Evolutionary conservation across 75 land plant genomes (phyloP).

Genomic region (Pinus tabuliformis): DNA sequence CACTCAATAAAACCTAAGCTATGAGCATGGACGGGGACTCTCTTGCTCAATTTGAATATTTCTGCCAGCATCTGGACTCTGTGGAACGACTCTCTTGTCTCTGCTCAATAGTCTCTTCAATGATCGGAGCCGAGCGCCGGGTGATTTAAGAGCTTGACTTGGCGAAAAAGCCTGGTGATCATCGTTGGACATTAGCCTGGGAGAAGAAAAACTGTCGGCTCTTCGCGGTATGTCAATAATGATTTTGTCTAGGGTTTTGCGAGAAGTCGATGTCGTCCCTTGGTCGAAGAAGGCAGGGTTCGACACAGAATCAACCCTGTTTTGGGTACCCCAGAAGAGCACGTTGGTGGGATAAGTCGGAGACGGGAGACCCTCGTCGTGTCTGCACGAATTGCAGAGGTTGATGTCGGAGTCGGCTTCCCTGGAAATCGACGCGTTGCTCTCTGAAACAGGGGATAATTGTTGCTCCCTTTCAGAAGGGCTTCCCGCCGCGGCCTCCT

Average conservation of each 20-base stretch:
- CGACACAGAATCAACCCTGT: neutral
- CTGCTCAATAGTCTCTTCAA: neutral
- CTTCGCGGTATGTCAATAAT: neutral
- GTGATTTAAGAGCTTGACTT: neutral
- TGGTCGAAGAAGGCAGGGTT: neutral
- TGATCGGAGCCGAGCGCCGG: neutral
- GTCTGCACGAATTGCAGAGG: slow-evolving; percentile 4
- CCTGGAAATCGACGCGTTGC: too few species aligned
- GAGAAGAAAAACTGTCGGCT: neutral
- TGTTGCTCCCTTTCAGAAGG: neutral
- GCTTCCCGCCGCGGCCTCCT: neutral
- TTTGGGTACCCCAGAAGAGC: neutral
- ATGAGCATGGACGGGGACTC: neutral
- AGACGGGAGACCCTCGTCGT: neutral
- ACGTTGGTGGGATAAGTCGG: slow-evolving; percentile 1
- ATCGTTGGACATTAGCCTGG: neutral
- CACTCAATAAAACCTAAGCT: too few species aligned
- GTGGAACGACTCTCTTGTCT: neutral
- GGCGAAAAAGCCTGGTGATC: neutral
- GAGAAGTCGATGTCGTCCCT: neutral
- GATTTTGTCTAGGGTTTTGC: neutral
- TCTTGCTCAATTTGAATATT: neutral
- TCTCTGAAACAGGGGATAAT: too few species aligned
- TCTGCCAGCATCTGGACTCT: neutral
- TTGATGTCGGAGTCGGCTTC: too few species aligned